phyloP scores from a whole-genome alignment of 2,329 filamentous ascomycete genomes.

The Penicillium digitatum region DNA sequence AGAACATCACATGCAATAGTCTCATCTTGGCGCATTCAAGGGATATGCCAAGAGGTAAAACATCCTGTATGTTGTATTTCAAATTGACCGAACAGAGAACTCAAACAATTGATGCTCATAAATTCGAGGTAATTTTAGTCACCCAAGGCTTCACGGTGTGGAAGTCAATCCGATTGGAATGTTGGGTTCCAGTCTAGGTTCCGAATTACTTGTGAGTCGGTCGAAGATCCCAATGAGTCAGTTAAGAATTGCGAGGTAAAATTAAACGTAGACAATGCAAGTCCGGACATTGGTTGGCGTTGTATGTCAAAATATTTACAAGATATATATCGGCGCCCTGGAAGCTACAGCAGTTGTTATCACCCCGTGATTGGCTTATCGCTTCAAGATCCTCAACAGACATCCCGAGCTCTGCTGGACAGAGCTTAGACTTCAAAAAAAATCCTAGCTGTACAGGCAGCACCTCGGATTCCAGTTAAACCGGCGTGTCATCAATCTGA shows the following conservation, averaged over 20 bases:
- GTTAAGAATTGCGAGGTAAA: too few relatives aligned
- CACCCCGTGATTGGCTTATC: constrained; percentile 12
- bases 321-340: not conserved
- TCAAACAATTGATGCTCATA: constrained; percentile 3
- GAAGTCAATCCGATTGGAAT: not conserved
- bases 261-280: not conserved
- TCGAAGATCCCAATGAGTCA: not conserved
- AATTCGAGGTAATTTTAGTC: constrained; percentile 6
- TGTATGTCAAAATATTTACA: not conserved
- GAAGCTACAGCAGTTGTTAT: constrained; percentile 7
- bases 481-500: not conserved
- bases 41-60: constrained; percentile 8
- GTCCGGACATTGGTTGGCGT: not conserved
- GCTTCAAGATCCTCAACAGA: not conserved
- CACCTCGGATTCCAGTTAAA: not conserved
- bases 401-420: not conserved
- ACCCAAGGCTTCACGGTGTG: not conserved
- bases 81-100: not conserved
- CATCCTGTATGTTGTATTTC: not conserved
- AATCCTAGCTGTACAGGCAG: not conserved
- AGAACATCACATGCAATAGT: constrained; percentile 1
- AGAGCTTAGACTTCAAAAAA: not conserved
- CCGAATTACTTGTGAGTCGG: not conserved
- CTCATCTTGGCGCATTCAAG: constrained; percentile 8
- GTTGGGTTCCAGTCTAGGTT: not conserved